phyloP scores from a whole-genome alignment of 176 grass and related monocot species.

The Puya raimondii region DNA sequence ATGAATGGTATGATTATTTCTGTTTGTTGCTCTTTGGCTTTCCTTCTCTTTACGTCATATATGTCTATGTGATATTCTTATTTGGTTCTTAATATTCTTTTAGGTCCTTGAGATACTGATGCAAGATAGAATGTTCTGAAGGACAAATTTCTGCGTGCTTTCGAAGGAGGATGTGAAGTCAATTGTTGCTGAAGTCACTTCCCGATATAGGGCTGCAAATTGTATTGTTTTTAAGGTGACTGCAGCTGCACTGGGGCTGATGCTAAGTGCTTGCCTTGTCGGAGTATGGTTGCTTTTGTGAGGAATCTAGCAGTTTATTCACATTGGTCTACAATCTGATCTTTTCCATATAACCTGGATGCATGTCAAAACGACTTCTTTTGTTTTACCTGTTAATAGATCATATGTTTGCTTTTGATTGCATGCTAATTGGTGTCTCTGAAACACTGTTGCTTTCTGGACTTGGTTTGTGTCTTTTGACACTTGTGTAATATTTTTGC shows the following conservation, averaged over 20 bases:
- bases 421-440: slow-evolving; percentile 2
- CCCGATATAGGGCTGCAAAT: slow-evolving; percentile 21
- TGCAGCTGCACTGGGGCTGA: slow-evolving; percentile 24
- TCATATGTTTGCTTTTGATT: slow-evolving; percentile 15
- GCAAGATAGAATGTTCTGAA: slow-evolving; percentile 15
- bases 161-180: slow-evolving; percentile 20
- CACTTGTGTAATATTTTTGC: slow-evolving; percentile 20
- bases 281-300: slow-evolving; percentile 32
- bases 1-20: slow-evolving; percentile 36
- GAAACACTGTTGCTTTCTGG: neutral
- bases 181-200: slow-evolving; percentile 23
- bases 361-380: slow-evolving; percentile 22
- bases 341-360: slow-evolving; percentile 5
- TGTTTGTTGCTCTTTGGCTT: neutral
- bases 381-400: slow-evolving; percentile 32
- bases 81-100: slow-evolving; percentile 22
- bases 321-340: slow-evolving; percentile 18
- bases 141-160: neutral
- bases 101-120: slow-evolving; percentile 21
- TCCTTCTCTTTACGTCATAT: neutral
- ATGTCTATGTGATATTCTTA: slow-evolving; percentile 4
- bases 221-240: slow-evolving; percentile 42
- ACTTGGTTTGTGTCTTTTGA: slow-evolving; percentile 9
- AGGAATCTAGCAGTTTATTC: slow-evolving; percentile 21
- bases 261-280: slow-evolving; percentile 26